Base-by-base conservation (phyloP, 2,329 filamentous ascomycete species). In the Sporothrix dimorphospora region DNA sequence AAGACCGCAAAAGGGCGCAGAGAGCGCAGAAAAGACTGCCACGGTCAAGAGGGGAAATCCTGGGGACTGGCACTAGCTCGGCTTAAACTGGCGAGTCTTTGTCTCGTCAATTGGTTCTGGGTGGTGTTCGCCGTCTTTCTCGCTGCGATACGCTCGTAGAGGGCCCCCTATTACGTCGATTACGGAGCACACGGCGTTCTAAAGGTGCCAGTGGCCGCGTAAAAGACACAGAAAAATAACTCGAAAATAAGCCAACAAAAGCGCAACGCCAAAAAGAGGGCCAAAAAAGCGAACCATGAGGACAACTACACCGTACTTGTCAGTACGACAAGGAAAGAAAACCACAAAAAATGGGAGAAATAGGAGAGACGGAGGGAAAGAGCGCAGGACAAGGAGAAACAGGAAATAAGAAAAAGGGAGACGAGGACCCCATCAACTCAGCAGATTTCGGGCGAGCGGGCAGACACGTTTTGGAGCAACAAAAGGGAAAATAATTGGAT, bases 221-320 rank as follows among this genome's bases (percentile, higher is more conserved):
- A 34, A 34, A 34, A 34, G 30, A 34, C 30, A 34, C n/a, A n/a
- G n/a, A 6, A 34, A 34, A 34, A 34, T 34, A 34, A 34, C 30
- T 34, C 12, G 2, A 27, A 55, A 55, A 55, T 27, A 42, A 51
- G 59, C 59, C 38, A 40, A 61, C 34, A 57, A 65, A 65, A 63
- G n/a, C 40, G 11, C 21, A 42, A 12, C 59, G 21, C 34, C 38
- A 42, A 63, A 59, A 59, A 59, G 55, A 59, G 55, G 55, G 51
- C 51, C 51, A 30, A 55, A 45, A 65, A 40, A 65, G 14, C 34
- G 8, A 30, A 72, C 72, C 75, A 77, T 72, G 75, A 76, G 73
- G 73, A 76, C 65, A 75, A 72, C 75, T 77, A 73, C 76, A 74
- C 75, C 47, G 76, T 77, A 76, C 73, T 74, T 75, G 71, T 75